Base-by-base conservation (phyloP, 805 yeast genomes). In the Candida parachauliodes region DNA sequence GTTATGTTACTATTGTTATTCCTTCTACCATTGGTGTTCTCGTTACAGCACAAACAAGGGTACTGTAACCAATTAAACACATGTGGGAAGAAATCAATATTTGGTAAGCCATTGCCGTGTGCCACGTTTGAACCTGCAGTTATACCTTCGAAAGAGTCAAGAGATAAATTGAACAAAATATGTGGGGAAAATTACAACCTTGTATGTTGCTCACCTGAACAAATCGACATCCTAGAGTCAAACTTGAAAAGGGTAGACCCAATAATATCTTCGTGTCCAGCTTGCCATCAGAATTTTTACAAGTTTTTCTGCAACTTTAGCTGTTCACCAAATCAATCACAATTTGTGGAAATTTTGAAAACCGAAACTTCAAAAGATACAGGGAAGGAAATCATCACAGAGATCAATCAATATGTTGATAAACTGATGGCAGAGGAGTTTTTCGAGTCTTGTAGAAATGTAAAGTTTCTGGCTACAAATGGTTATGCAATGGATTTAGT, bases 401-500 rank as follows among this genome's bases (percentile, higher is more conserved):
- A 83, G 54, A 60, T 88, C 32, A 76, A 79, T 30, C 79, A 79
- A 48, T 81, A 54, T 49, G 76, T 87, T 4, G 77, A 76, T 41
- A 68, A 75, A 1, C 50, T 50, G 1, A 77, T 78, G 67, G 96
- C 95, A 0, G 50, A 68, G 0, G 65, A 51, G 1, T 78, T 91
- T 50, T 91, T 67, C 54, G 83, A 88, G 40, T 86, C 96, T 1
- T 91, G 98, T 64, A 84, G 84, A 49, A 79, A 81, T 45, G 83
- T 91, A 55, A 88, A 91, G 61, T 89, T 93, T 57, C 79, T 91
- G 3, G 96, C 96, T 6, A 88, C 97, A 2, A 91, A 89, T 59
- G 96, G 97, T 2, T 86, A 75, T 51, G 98, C 96, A 8, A 88
- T 91, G 97, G 98, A 91, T 55, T 70, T 91, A 28, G 81, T 91